Conservation (phyloP, 768 basidiomycete genomes). For the Boletus rufocinnamomeus region DNA sequence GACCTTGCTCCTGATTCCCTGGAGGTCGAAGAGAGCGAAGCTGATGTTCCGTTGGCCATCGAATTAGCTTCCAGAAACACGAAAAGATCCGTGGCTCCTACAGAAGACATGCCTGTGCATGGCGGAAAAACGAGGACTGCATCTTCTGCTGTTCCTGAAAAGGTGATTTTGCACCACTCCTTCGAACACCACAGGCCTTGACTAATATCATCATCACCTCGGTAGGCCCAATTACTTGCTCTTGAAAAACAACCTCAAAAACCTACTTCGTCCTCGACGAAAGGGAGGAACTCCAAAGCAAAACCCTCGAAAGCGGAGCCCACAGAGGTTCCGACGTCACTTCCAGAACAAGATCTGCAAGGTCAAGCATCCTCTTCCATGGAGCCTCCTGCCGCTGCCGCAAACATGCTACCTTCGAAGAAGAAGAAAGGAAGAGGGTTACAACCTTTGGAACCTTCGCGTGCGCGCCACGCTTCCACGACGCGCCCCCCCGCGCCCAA, state of each 20-base stretch:
- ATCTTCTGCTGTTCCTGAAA: conserved; percentile 8
- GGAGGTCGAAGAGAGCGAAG: conserved; percentile 35
- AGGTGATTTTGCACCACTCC: conserved; percentile 17
- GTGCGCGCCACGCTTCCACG: conserved; percentile 4
- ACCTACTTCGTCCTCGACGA: conserved; percentile 7
- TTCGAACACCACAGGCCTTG: not conserved
- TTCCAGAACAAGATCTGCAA: conserved; percentile 53
- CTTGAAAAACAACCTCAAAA: conserved; percentile 13
- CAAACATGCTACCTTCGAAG: conserved; percentile 9
- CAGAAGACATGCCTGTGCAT: conserved; percentile 3
- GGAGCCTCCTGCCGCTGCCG: conserved; percentile 9
- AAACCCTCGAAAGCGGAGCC: conserved; percentile 29
- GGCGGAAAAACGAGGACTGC: conserved; percentile 8
- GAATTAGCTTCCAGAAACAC: conserved; percentile 25
- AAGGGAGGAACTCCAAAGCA: conserved; percentile 14
- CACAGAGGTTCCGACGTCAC: conserved; percentile 56
- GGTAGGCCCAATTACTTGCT: conserved; percentile 4
- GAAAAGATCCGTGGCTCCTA: conserved; percentile 5
- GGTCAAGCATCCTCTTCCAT: conserved; percentile 9
- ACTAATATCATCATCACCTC: conserved; percentile 1
- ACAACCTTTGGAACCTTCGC: conserved; percentile 5
- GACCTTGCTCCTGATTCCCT: conserved; percentile 34
- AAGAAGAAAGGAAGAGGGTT: conserved; percentile 3
- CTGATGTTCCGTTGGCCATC: conserved; percentile 46
- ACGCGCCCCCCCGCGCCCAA: conserved; percentile 8